Evolutionary conservation across 2,329 filamentous ascomycete species (phyloP), one percentile per base, ranked within the genome.

Genomic region (Nemania diffusa): DNA sequence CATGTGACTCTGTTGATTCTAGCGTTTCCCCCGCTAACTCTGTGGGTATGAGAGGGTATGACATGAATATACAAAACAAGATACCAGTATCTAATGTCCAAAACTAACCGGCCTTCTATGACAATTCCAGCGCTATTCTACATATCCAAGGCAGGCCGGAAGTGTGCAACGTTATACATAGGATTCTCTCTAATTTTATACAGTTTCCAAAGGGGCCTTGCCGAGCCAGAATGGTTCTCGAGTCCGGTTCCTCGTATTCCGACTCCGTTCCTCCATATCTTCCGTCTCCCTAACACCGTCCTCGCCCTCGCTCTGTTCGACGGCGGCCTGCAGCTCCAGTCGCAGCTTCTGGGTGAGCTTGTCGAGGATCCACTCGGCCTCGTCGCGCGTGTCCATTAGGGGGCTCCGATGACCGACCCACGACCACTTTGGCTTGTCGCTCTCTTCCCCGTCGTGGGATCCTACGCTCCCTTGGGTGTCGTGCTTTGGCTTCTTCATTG

Each of bases 331-430:
- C 50, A 87, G 75, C 77, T 87, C 84, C 13, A 80, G 77, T 57
- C 86, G 83, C 42, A 94, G 80, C 65, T 80, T 85, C 58, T 82
- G 81, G 67, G 85, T 85, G 58, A 94, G 77, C 67, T 87, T 83
- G 67, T 92, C 88, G 46, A 93, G 77, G 40, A 94, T 87, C 91
- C 91, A 94, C 75, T 92, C 87, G 15, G 88, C 85, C 79, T 94
- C 91, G 63, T 87, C 86, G 73, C 88, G 85, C 55, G 84, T 84
- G 2, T 90, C 87, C 87, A 93, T 90, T 13, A 94, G 81, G 3
- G 91, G 91, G 71, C 88, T 92, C 15, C 86, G 81, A 53, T 87
- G 84, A 0, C 90, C 91, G 1, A 94, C 84, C 92, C 92, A 94
- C 37, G 90, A 92, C 91, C 91, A 93, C 69, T 83, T 72, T 2